Evolutionary conservation across 2,329 filamentous ascomycete genomes (phyloP).

Genomic region (Epichloe bromicola): DNA sequence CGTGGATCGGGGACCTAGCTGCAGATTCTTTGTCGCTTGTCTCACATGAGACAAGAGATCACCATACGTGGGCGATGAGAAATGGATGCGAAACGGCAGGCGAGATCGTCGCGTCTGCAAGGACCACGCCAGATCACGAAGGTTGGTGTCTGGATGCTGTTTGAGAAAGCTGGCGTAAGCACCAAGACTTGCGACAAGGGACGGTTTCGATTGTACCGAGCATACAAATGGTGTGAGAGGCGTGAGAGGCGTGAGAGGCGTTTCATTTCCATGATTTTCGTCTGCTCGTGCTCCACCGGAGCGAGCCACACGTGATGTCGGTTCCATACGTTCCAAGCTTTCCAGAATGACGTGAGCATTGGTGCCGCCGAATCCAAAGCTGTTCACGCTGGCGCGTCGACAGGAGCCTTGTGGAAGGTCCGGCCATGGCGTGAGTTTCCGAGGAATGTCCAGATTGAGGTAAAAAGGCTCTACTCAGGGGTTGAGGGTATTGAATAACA

Average conservation of each 20-base stretch:
- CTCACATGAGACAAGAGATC: neutral
- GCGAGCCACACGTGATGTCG: no score
- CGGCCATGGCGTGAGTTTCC: conserved; percentile 12
- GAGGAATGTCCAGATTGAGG: conserved; percentile 10
- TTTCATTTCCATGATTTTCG: no score
- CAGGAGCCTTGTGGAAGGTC: neutral
- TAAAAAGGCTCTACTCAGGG: conserved; percentile 15
- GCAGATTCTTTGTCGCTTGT: neutral
- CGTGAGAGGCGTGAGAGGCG: neutral
- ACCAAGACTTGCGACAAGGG: conserved; percentile 15
- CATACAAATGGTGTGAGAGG: conserved; percentile 7
- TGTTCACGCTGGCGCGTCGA: conserved; percentile 32
- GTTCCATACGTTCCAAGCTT: neutral
- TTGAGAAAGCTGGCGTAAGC: neutral
- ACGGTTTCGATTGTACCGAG: conserved; percentile 17
- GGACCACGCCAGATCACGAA: neutral
- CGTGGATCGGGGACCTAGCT: neutral
- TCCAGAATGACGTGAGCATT: conserved; percentile 31
- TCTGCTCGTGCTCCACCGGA: neutral
- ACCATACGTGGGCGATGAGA: neutral
- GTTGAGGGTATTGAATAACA: conserved; percentile 17
- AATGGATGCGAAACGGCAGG: neutral
- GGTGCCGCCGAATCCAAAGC: conserved; percentile 37
- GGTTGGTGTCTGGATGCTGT: neutral
- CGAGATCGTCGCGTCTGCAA: conserved; percentile 3